Conservation (phyloP, 768 basidiomycete species). For the Galerina marginata region DNA sequence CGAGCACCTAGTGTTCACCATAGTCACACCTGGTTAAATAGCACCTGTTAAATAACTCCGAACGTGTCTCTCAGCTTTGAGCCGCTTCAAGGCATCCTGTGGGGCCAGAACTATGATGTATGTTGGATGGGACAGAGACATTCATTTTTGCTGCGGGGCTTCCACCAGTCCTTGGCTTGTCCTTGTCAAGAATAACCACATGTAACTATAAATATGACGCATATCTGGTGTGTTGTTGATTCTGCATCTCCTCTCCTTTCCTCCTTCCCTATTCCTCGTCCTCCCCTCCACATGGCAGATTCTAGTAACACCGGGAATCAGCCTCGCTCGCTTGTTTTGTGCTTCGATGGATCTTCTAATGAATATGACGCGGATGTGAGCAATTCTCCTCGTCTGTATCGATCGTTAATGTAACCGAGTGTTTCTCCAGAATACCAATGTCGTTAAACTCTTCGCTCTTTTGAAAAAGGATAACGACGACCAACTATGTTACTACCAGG, state of each 20-base stretch:
- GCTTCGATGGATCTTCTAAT: constrained; percentile 72
- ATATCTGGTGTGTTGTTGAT: background rate
- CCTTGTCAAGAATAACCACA: background rate
- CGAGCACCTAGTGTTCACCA: too few relatives aligned
- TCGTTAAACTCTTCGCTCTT: constrained; percentile 71
- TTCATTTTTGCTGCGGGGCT: background rate
- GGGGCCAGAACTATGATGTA: too few relatives aligned
- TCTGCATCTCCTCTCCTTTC: background rate
- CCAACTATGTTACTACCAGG: constrained; percentile 78
- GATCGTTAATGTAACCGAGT: background rate
- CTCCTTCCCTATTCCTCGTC: background rate
- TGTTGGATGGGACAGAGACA: background rate
- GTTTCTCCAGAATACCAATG: constrained; percentile 59
- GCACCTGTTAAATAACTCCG: background rate
- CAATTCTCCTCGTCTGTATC: constrained; percentile 6
- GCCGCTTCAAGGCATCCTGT: too few relatives aligned
- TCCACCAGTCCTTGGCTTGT: background rate
- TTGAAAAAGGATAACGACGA: constrained; percentile 65
- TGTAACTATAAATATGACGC: constrained; percentile 12
- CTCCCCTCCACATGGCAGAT: constrained; percentile 1
- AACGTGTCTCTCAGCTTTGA: too few relatives aligned
- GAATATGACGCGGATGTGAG: constrained; percentile 56
- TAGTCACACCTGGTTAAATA: background rate
- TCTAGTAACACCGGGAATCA: background rate
- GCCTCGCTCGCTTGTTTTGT: constrained; percentile 51